Percentiles rank a stretch among this genome's conserved stretches.
These are phyloP conservation scores for Lactarius deliciosus DNA, from an alignment of 768 basidiomycete genomes.

Conservation along the genomic window DNA sequence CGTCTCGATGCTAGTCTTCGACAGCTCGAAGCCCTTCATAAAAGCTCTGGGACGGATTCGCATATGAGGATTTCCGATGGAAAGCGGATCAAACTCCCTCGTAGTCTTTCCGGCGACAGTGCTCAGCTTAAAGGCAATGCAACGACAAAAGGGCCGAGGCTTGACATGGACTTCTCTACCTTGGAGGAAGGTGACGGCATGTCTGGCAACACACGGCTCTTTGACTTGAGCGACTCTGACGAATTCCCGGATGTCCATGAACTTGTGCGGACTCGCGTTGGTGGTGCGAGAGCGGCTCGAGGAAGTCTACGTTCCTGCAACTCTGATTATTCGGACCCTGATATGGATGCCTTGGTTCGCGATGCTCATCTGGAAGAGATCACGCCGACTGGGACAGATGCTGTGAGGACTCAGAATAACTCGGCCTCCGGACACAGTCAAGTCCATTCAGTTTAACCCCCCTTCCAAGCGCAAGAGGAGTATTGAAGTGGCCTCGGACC, in stretches of 20 bases:
- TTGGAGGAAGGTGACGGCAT: constrained; percentile 36
- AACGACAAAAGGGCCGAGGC: constrained; percentile 35
- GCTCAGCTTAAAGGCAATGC: constrained; percentile 7
- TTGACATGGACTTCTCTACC: constrained; percentile 51
- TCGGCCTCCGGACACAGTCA: neutral
- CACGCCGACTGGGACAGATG: constrained; percentile 8
- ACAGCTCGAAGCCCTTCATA: constrained; percentile 28
- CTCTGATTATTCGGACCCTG: constrained; percentile 44
- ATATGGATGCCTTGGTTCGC: constrained; percentile 46
- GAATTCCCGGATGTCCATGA: constrained; percentile 39
- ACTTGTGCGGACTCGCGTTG: constrained; percentile 36
- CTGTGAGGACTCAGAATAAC: neutral
- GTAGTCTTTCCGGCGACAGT: neutral
- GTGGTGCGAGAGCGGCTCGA: constrained; percentile 27
- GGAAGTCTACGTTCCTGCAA: constrained; percentile 31
- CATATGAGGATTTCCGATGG: constrained; percentile 21
- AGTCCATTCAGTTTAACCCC: neutral
- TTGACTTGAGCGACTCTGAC: constrained; percentile 30
- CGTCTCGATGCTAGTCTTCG: constrained; percentile 15
- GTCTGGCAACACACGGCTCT: neutral
- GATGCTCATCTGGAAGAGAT: constrained; percentile 37
- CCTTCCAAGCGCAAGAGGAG: constrained; percentile 1
- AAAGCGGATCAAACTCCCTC: constrained; percentile 25
- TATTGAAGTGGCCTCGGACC: neutral
- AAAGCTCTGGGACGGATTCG: constrained; percentile 18